Conservation (phyloP, 805 yeast species). For the Kuraishia borneana region DNA sequence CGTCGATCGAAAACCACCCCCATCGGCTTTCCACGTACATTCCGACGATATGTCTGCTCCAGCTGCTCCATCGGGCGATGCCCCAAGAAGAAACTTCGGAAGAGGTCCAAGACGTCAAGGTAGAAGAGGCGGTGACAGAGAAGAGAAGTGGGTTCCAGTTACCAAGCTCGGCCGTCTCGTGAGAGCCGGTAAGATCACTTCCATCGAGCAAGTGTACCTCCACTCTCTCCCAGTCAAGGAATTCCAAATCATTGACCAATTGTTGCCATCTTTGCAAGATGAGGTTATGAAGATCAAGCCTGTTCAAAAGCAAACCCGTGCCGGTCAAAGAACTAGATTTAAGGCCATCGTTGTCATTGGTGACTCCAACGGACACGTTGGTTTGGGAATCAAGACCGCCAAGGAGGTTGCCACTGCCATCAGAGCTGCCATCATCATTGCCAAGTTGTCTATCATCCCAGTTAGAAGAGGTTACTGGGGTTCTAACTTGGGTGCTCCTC, state of each 20-base stretch:
- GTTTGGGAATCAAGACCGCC: conserved; percentile 99
- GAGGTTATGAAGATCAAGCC: conserved; percentile 99
- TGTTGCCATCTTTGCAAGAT: conserved; percentile 92
- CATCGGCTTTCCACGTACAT: conserved; percentile 68
- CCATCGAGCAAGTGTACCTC: conserved; percentile 97
- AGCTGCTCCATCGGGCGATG: conserved; percentile 19
- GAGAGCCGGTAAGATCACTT: conserved; percentile 93
- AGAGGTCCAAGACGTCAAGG: conserved; percentile 57
- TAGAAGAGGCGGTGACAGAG: conserved; percentile 70
- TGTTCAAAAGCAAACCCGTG: conserved; percentile 99
- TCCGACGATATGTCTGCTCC: conserved; percentile 50
- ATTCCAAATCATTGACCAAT: conserved; percentile 95
- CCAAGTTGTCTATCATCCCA: conserved; percentile 97
- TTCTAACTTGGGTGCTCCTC: conserved; percentile 98
- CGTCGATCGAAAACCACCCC: conserved; percentile 60
- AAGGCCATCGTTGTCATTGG: conserved; percentile 99
- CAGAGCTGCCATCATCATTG: conserved; percentile 99
- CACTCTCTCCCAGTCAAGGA: conserved; percentile 99
- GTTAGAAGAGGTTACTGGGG: conserved; percentile 99
- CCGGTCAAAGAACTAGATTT: conserved; percentile 99
- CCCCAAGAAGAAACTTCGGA: conserved; percentile 43
- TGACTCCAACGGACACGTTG: conserved; percentile 99
- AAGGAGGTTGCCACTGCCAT: conserved; percentile 99
- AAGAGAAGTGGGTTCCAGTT: conserved; percentile 99
- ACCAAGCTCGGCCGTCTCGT: conserved; percentile 99